Evolutionary conservation across 805 yeast species (phyloP), one percentile per base, ranked within the genome.

Genomic region (Wickerhamomyces alni): DNA sequence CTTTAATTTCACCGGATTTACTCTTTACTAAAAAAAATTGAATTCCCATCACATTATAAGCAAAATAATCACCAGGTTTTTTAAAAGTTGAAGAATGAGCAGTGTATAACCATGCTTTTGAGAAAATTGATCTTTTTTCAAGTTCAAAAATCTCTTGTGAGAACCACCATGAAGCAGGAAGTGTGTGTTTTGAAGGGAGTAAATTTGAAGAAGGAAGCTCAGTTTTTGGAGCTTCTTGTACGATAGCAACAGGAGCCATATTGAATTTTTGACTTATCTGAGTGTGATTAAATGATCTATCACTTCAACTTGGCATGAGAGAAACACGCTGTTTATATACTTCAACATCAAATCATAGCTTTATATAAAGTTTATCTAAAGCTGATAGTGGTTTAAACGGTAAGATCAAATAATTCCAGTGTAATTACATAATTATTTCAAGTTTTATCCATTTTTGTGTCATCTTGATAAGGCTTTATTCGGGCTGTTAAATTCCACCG

Each of bases 141-240:
- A 75, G 62, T 33, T 77, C 81, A 50, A 72, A 72, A 35, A 77
- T 71, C 43, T 72, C 72, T 40, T 72, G 75, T 10, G 80, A 73
- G 16, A 74, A 72, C 81, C 81, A 77, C 82, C 82, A 77, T 16
- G 80, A 72, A 10, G 82, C 78, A 22, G 83, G 83, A 34, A 77
- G 65, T 0, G 83, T 77, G 58, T 76, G 77, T 43, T 62, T 63
- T 22, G 69, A 69, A 17, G 67, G 68, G 2, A 41, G 40, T 9
- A 30, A 37, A 13, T 27, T 24, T 34, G 41, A 35, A 17, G 21
- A 4, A 13, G 34, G 13, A 10, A 41, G 44, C 36, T 51, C 59
- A 21, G 45, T 50, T 17, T 58, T 58, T 4, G 58, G 50, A 27
- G 55, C 47, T 13, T 61, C 50, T 30, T 48, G 41, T 17, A 55